Base-by-base conservation (phyloP, 2,329 filamentous ascomycete genomes). In the Cladosporium sp. region DNA sequence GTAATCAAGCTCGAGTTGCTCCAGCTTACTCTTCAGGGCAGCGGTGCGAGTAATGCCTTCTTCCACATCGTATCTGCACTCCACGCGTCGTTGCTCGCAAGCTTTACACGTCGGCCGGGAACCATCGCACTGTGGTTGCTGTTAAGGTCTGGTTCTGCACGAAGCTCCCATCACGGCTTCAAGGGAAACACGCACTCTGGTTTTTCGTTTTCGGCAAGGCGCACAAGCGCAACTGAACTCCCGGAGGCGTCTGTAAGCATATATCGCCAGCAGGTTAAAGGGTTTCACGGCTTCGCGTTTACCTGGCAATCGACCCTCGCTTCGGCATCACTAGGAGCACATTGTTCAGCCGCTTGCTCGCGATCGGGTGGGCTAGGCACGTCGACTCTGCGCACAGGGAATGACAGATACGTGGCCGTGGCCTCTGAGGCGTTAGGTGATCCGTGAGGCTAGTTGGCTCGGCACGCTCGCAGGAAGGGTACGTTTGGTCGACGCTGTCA, bases 251-350 rank as follows among this genome's bases (percentile, higher is more conserved):
- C 42, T 47, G 54, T 56, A 49, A 56, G 54, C 42, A 49, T 34
- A 20, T 56, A 30, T 55, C 22, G 40, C 51, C 11, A 34, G 43
- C 9, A 39, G 30, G 42, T 17, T 22, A 30, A 49, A 20, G 42
- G 52, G 34, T 39, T 49, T 7, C 34, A 19, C 54, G 54, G 42
- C 34, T 56, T 25, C 40, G 42, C 34, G 36, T 30, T 49, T 56
- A 56, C 54, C 54, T 56, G 42, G 54, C 54, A 56, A 56, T 56
- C 54, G 54, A 56, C 54, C 54, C 54, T 47, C 54, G 54, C 54
- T 56, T 56, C 45, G 54, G 54, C 54, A 56, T 56, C 36, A 56
- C 54, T 38, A 28, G 45, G 54, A n/a, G 54, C 34, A 47, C 54
- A 56, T 56, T 14, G 36, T 56, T 28, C 54, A 49, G 40, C 22